Base-by-base conservation (phyloP, 768 basidiomycete species). In the Pulveroboletus sp. region DNA sequence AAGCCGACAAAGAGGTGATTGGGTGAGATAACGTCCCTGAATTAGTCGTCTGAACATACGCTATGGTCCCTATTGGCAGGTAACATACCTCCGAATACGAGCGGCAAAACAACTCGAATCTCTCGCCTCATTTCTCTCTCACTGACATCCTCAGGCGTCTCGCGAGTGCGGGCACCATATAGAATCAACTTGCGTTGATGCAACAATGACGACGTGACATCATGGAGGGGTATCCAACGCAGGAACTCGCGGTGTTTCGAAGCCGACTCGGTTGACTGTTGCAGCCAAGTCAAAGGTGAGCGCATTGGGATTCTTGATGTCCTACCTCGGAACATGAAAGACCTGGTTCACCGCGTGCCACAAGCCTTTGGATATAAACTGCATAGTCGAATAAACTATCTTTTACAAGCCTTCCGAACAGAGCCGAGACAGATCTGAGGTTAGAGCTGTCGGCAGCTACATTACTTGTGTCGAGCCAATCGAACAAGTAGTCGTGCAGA, bases 401-500 rank as follows among this genome's bases (percentile, higher is more conserved):
- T 61, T 82, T 81, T 11, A 87, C 78, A 2, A 93, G 75, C 61
- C 86, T 82, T 4, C 83, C 88, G 47, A 82, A 89, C 7, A 92
- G 68, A 14, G 83, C 68, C 9, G 87, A 76, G 26, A 89, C 76
- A n/a, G 78, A 67, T 28, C 74, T 70, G 4, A 87, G 69, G 57
- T 82, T 86, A 6, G 67, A 68, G 13, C 63, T 49, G 28, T 89
- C 79, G 1, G 73, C 77, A 4, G 83, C 83, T 15, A 80, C 76
- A 6, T 81, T 78, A 9, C 77, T 84, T 1, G 72, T 71, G 60
- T 92, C 86, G 26, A 92, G 68, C 90, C 90, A 93, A 44, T 86
- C 81, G 57, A 93, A 90, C 9, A 93, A 68, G 52, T 81, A 74
- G 54, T 90, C 85, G 55, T 92, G 89, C 7, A 92, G 68, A 48